Evolutionary conservation across 495 filamentous ascomycete species (phyloP).

Genomic region (Talaromyces nanjingensis): DNA sequence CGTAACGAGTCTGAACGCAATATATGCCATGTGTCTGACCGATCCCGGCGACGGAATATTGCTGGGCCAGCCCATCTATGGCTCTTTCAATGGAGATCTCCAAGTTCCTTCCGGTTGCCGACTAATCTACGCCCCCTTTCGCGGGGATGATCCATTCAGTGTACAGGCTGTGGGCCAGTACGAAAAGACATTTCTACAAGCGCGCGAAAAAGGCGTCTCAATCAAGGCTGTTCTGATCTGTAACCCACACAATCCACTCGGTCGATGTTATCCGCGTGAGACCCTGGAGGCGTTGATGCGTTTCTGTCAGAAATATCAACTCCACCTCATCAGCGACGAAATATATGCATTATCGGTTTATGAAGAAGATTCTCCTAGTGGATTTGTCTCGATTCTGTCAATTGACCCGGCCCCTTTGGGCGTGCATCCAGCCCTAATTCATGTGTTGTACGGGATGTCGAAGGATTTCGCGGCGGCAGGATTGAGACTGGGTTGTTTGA

Average conservation of each 20-base stretch:
- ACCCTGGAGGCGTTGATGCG: constrained; percentile 39
- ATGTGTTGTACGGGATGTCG: constrained; percentile 49
- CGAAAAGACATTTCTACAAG: constrained; percentile 28
- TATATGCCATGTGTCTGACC: constrained; percentile 34
- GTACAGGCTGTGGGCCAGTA: constrained; percentile 33
- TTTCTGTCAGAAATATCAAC: constrained; percentile 45
- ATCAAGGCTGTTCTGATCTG: constrained; percentile 49
- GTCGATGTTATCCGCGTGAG: constrained; percentile 47
- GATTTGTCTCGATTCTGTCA: constrained; percentile 47
- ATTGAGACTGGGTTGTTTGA: constrained; percentile 46
- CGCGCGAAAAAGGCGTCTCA: constrained; percentile 17
- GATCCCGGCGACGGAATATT: constrained; percentile 45
- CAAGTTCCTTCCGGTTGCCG: constrained; percentile 20
- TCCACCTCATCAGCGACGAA: constrained; percentile 59
- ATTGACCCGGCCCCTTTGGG: constrained; percentile 30
- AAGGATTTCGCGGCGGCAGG: constrained; percentile 51
- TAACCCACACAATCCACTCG: constrained; percentile 57
- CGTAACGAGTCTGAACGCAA: constrained; percentile 39
- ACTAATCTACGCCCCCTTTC: constrained; percentile 37
- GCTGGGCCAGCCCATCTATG: constrained; percentile 44
- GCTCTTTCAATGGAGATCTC: constrained; percentile 34
- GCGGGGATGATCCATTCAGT: constrained; percentile 38
- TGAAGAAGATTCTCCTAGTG: constrained; percentile 17
- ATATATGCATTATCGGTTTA: constrained; percentile 54
- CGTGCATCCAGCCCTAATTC: constrained; percentile 41